Percentiles rank a stretch among this genome's conserved stretches.
Evolutionary conservation across 257 asterid species (phyloP).

Genomic region (Ajuga chamaepitys): DNA sequence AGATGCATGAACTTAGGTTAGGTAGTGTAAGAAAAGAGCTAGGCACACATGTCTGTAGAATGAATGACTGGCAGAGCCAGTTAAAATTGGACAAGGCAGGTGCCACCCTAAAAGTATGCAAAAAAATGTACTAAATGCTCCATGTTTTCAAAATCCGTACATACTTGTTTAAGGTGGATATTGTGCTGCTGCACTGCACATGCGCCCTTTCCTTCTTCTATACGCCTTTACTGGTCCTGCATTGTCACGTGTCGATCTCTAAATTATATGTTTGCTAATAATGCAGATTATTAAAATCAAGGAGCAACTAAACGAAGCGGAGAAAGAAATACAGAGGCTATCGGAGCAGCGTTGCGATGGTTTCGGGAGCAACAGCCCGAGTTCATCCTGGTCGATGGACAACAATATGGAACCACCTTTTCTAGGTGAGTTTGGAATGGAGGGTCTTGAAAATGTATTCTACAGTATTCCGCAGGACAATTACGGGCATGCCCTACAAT

Average conservation of each 20-base stretch:
- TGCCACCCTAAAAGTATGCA: slow-evolving; percentile 22
- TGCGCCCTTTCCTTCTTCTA: slow-evolving; percentile 21
- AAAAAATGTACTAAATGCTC: slow-evolving; percentile 10
- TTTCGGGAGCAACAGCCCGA: slow-evolving; percentile 46
- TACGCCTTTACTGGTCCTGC: not conserved
- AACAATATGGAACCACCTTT: slow-evolving; percentile 25
- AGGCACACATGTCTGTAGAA: slow-evolving; percentile 13
- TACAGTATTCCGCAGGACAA: slow-evolving; percentile 19
- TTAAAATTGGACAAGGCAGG: slow-evolving; percentile 10
- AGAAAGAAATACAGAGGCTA: slow-evolving; percentile 41
- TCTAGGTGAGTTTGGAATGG: slow-evolving; percentile 42
- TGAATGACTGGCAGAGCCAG: slow-evolving; percentile 5
- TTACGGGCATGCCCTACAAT: slow-evolving; percentile 18
- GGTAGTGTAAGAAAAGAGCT: too few species aligned
- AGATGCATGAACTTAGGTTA: slow-evolving; percentile 23
- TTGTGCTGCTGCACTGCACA: slow-evolving; percentile 27
- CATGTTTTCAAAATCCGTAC: slow-evolving; percentile 22
- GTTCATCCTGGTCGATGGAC: slow-evolving; percentile 30
- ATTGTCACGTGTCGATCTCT: not conserved
- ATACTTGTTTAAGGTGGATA: slow-evolving; percentile 17
- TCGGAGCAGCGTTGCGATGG: slow-evolving; percentile 28
- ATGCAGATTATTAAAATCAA: slow-evolving; percentile 41
- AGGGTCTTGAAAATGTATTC: slow-evolving; percentile 36
- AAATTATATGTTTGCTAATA: not conserved
- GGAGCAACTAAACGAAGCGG: slow-evolving; percentile 47